phyloP scores from a whole-genome alignment of 2,329 filamentous ascomycete genomes.

The Alternaria hordeiaustralica region DNA sequence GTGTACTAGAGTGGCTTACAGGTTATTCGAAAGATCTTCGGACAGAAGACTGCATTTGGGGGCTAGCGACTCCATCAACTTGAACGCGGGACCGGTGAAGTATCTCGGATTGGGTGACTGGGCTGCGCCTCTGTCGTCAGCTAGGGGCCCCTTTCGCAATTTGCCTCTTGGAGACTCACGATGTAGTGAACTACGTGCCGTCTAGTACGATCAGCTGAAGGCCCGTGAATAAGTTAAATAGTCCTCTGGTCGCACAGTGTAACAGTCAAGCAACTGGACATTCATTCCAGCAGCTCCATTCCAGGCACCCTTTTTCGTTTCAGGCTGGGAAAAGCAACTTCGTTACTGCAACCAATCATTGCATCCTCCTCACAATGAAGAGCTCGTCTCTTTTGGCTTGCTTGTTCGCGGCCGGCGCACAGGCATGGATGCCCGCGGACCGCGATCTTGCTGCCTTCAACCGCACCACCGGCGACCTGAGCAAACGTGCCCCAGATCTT shows the following conservation, averaged over 20 bases:
- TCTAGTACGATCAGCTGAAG: neutral
- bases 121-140: neutral
- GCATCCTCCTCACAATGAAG: neutral
- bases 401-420: conserved; percentile 9
- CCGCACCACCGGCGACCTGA: conserved; percentile 4
- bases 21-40: neutral
- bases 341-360: neutral
- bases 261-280: neutral
- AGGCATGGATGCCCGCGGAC: conserved; percentile 13
- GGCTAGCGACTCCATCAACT: neutral
- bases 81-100: neutral
- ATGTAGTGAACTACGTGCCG: neutral
- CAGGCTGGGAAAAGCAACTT: neutral
- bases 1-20: neutral
- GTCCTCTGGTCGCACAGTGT: neutral
- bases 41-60: neutral
- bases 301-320: neutral
- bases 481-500: conserved; percentile 3
- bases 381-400: neutral
- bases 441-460: conserved; percentile 11
- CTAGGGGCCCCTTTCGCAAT: neutral
- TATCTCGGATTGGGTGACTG: neutral
- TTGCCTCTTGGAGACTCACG: neutral
- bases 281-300: neutral
- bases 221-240: neutral